Evolutionary conservation across 2,329 filamentous ascomycete genomes (phyloP).

Genomic region (Xylaria sp.): DNA sequence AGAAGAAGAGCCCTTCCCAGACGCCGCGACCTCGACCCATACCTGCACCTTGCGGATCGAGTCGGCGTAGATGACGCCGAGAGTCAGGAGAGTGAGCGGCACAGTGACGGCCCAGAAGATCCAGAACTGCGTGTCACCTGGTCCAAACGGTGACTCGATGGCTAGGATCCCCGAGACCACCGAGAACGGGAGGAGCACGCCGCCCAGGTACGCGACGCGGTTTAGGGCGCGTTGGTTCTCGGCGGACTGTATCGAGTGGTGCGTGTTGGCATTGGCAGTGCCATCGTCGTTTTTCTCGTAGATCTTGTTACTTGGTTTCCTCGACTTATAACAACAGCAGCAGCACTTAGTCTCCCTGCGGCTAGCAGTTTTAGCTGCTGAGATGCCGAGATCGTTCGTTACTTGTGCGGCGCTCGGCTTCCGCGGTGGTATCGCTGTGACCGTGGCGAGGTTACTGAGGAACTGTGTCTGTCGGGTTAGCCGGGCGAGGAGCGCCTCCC

Average conservation of each 20-base stretch:
- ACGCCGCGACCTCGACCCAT: constrained; percentile 50
- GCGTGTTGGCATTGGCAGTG: background rate
- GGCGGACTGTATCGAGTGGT: constrained; percentile 27
- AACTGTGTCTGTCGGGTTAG: constrained; percentile 37
- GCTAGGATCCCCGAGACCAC: constrained; percentile 55
- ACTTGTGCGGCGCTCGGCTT: background rate
- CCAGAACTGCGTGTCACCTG: constrained; percentile 50
- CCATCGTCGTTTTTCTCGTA: background rate
- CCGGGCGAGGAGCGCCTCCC: constrained; percentile 43
- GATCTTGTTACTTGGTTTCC: no score
- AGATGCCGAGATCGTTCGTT: background rate
- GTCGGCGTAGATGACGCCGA: constrained; percentile 56
- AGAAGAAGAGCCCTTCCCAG: constrained; percentile 2
- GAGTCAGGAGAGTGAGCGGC: constrained; percentile 45
- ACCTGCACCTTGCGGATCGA: constrained; percentile 53
- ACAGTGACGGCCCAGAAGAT: constrained; percentile 55
- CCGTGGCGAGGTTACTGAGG: constrained; percentile 27
- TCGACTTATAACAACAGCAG: background rate
- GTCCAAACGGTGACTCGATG: constrained; percentile 53
- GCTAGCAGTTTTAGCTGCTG: background rate
- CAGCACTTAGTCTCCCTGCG: no score
- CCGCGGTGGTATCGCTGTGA: constrained; percentile 5
- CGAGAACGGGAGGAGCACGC: constrained; percentile 54
- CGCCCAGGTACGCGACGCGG: constrained; percentile 57
- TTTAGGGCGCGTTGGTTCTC: constrained; percentile 50